Evolutionary conservation across 805 yeast genomes (phyloP).

Genomic region (Cyberlindnera petersonii): DNA sequence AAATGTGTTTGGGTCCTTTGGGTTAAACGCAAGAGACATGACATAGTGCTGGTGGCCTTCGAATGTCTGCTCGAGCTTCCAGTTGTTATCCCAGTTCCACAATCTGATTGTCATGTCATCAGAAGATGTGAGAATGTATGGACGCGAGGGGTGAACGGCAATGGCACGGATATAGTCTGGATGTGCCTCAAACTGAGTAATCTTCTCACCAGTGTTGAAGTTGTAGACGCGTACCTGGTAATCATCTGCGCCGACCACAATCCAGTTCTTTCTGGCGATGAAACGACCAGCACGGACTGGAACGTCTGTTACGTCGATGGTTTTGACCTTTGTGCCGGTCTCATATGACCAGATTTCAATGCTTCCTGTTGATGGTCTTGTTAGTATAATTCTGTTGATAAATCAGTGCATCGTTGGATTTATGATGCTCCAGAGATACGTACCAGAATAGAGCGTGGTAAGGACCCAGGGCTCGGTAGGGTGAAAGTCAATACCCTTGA

Average conservation of each 20-base stretch:
- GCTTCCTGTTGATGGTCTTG: slow-evolving; percentile 34
- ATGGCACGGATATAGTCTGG: slow-evolving; percentile 93
- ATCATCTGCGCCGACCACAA: slow-evolving; percentile 94
- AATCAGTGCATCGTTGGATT: background rate
- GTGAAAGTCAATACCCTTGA: slow-evolving; percentile 96
- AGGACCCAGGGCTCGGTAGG: slow-evolving; percentile 97
- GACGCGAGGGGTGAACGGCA: slow-evolving; percentile 92
- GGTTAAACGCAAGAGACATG: slow-evolving; percentile 92
- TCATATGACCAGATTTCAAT: slow-evolving; percentile 94
- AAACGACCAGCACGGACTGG: slow-evolving; percentile 96
- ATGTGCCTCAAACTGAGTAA: slow-evolving; percentile 95
- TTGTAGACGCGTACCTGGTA: slow-evolving; percentile 91
- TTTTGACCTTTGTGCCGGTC: slow-evolving; percentile 75
- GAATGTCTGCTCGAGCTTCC: slow-evolving; percentile 86
- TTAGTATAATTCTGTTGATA: too few relatives aligned
- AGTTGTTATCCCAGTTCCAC: slow-evolving; percentile 97
- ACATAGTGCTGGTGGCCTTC: slow-evolving; percentile 96
- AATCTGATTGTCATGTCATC: slow-evolving; percentile 89
- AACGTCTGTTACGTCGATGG: slow-evolving; percentile 90
- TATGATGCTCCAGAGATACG: slow-evolving; percentile 21
- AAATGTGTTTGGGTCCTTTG: slow-evolving; percentile 95
- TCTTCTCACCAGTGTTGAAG: slow-evolving; percentile 92
- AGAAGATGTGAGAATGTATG: slow-evolving; percentile 81
- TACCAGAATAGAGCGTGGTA: slow-evolving; percentile 86
- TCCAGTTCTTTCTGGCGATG: slow-evolving; percentile 95